Evolutionary conservation across 306 rosid genomes (phyloP), one percentile per base, ranked within the genome.

Genomic region (Vicia villosa): DNA sequence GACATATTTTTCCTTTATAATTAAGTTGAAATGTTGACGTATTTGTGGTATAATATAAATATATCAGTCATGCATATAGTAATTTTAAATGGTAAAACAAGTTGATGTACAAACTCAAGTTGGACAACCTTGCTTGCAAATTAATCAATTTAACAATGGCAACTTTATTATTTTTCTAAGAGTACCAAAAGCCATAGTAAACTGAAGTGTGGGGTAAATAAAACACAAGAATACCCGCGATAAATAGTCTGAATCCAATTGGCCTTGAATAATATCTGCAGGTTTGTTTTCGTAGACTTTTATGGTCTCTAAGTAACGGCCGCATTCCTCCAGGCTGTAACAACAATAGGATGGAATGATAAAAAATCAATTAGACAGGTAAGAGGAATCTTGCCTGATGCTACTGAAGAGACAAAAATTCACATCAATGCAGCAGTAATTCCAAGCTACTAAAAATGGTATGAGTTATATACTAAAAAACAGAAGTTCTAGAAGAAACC

Each of bases 191-290:
- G 13, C 30, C 17, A 19, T 2, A 16, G 43, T 36, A 30, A 51
- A 36, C 54, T 65, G 47, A 49, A 32, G 46, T 64, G 30, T 36
- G 55, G 24, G 61, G 19, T 64, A 14, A 50, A 65, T 57, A 43
- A 60, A 69, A 22, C 57, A 57, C 1, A 51, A 75, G 32, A 28
- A 19, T 13, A 94, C 98, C 89, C 97, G 84, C 58, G 98, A 93
- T 22, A 88, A 82, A 83, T 93, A 93, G 81, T 93, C 98, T 6
- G 96, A 78, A 74, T 93, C 98, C 91, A 88, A 88, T 77, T 93
- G 97, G 72, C 98, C 98, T 84, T 93, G 98, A 76, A 93, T 93
- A 64, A 90, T 83, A 76, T 93, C 98, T 51, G 98, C 98, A 37
- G 97, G 87, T 84, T 93, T 93, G 82, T 90, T 93, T 85, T 90